A percentile compares a stretch with the other conserved stretches of the same genome.
phyloP scores from a whole-genome alignment of 108 stramenopile species.

The Skeletonema costatum region DNA sequence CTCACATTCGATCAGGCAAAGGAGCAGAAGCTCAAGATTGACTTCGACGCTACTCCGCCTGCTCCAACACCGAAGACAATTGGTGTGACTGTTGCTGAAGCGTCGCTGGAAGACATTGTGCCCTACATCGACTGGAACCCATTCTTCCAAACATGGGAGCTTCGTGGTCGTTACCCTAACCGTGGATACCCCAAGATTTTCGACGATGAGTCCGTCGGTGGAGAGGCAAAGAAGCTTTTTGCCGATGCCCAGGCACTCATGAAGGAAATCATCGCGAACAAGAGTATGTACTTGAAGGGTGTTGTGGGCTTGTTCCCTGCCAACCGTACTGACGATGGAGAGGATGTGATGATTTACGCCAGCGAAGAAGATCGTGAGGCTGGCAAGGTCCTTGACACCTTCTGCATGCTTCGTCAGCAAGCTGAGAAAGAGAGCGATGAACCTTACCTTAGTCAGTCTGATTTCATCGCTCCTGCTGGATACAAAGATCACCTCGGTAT shows the following conservation, averaged over 20 bases:
- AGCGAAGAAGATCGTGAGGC: slow-evolving; percentile 79
- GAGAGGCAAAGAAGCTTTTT: slow-evolving; percentile 97
- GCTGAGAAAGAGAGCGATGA: slow-evolving; percentile 98
- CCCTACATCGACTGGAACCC: slow-evolving; percentile 99
- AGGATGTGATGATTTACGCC: slow-evolving; percentile 95
- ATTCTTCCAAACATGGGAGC: slow-evolving; percentile 99
- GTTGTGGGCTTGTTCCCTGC: slow-evolving; percentile 97
- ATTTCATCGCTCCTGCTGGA: slow-evolving; percentile 98
- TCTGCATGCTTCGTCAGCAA: slow-evolving; percentile 99
- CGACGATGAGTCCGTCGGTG: slow-evolving; percentile 95
- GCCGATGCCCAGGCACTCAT: slow-evolving; percentile 97
- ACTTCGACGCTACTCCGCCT: slow-evolving; percentile 89
- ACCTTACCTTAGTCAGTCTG: slow-evolving; percentile 94
- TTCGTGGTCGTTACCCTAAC: slow-evolving; percentile 99
- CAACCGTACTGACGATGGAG: slow-evolving; percentile 91
- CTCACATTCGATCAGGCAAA: slow-evolving; percentile 91
- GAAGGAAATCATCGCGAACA: slow-evolving; percentile 89
- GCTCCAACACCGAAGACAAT: slow-evolving; percentile 81
- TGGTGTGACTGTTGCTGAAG: slow-evolving; percentile 82
- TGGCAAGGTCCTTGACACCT: slow-evolving; percentile 72
- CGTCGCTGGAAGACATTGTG: slow-evolving; percentile 85
- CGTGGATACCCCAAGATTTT: slow-evolving; percentile 99
- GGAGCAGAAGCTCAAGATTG: slow-evolving; percentile 80
- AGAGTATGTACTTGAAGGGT: slow-evolving; percentile 88
- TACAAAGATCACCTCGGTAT: slow-evolving; percentile 95